Base-by-base conservation (phyloP, 148 eudicot genomes). In the Heliosperma pusillum region DNA sequence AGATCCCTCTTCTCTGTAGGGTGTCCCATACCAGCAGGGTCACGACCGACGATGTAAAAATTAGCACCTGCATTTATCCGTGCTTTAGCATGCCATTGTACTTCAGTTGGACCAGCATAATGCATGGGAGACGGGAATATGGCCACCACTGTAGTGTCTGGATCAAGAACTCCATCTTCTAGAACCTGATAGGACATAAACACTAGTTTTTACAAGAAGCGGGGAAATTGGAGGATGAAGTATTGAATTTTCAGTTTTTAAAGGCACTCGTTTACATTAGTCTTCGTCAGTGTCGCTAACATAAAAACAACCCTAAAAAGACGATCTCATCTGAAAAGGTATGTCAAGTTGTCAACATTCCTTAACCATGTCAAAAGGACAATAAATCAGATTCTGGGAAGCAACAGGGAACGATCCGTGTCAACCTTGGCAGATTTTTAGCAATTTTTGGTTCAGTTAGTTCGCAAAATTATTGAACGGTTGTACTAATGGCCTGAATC, bases 21-120 rank as follows among this genome's bases (percentile, higher is more conserved):
- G 76, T 92, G 97, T 72, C 88, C 88, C 92, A 92, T 92, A 64
- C 94, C 97, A 56, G 97, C 97, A 50, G 97, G 97, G 80, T 92
- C 97, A 74, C 94, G 94, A 29, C 94, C 97, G 6, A 92, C 97
- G 24, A 92, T 92, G 70, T 92, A 92, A 80, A 92, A 92, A 76
- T 92, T 92, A 26, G 94, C 97, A 78, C 94, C 94, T 21, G 97
- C 97, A 82, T 92, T 92, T 52, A 92, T 88, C 59, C 97, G 77
- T 77, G 94, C 97, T 82, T 92, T 92, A 65, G 97, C 97, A 81
- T 92, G 97, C 97, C 94, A 92, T 66, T 92, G 97, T 53, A 92
- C 97, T 86, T 92, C 97, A 42, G 92, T 92, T 71, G 94, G 97
- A 50, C 97, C 97, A 20, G 92, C 97, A 83, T 92, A 92, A 82